Base-by-base conservation (phyloP, 306 rosid genomes). In the Fragaria vesca region DNA sequence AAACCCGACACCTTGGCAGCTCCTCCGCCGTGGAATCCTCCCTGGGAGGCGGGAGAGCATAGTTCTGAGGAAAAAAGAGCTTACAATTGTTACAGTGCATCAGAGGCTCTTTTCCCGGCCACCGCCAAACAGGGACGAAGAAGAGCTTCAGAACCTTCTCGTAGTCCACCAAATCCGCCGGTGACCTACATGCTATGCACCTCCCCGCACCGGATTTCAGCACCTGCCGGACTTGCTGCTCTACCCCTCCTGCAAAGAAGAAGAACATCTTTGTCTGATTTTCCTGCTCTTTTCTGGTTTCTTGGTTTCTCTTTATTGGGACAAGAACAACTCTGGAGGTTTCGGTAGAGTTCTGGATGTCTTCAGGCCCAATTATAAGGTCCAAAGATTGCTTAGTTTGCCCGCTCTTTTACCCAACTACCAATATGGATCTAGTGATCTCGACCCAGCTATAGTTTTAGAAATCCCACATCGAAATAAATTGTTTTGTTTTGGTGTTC, bases 71-170 rank as follows among this genome's bases (percentile, higher is more conserved):
- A 48, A 89, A 89, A 67, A 91, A 81, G 76, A 89, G 83, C 55
- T 79, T 92, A 71, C 98, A 94, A 50, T 83, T 81, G 58, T 85
- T 63, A 65, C 97, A 92, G 79, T 85, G 77, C 85, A 90, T 78
- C 12, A 66, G 36, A 54, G 92, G 89, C 4, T 90, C 90, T 62
- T 92, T 92, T 0, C 90, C 98, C 0, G 89, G 97, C 95, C 97
- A 92, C 8, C 94, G 88, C 96, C 97, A 92, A 0, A 86, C 96
- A 17, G 98, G 97, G 76, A 94, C 89, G 60, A 92, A 92, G 85
- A 90, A 94, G 28, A 92, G 89, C 79, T 90, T 92, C 47, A 92
- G 86, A 36, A 94, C 97, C 71, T 90, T 94, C 20, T 92, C 96
- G 94, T 77, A 89, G 4, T 90, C 85, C 11, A 94, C 98, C 43